Percentiles rank a stretch among this genome's conserved stretches.
Conservation (phyloP, 805 yeast species). For the Metschnikowia cubensis region DNA sequence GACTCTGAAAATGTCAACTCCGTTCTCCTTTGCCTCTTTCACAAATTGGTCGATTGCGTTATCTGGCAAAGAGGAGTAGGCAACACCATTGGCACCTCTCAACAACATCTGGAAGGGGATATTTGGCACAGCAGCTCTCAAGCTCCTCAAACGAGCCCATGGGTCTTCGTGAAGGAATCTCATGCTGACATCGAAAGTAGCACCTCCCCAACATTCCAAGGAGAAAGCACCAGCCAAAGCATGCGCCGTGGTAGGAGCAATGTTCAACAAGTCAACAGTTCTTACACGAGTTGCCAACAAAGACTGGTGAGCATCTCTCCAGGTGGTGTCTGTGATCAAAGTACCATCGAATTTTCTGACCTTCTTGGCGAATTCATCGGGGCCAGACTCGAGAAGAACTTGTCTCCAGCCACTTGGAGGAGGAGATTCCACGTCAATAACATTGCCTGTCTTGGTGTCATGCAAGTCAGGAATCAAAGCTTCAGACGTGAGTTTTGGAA, state of each 20-base stretch:
- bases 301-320: slow-evolving; percentile 99
- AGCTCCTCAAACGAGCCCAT: slow-evolving; percentile 89
- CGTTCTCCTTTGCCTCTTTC: slow-evolving; percentile 87
- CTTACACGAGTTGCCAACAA: slow-evolving; percentile 95
- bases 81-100: slow-evolving; percentile 99
- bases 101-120: slow-evolving; percentile 99
- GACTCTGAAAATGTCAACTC: slow-evolving; percentile 97
- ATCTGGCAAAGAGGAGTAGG: slow-evolving; percentile 96
- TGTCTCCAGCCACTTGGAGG: slow-evolving; percentile 87
- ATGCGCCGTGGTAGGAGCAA: slow-evolving; percentile 91
- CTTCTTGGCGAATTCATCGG: slow-evolving; percentile 83
- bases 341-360: slow-evolving; percentile 84
- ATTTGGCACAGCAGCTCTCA: slow-evolving; percentile 90
- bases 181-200: slow-evolving; percentile 98
- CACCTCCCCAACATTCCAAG: slow-evolving; percentile 99
- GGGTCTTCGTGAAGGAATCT: slow-evolving; percentile 98
- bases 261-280: slow-evolving; percentile 83
- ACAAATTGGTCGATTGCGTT: slow-evolving; percentile 98
- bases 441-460: slow-evolving; percentile 54
- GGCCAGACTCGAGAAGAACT: slow-evolving; percentile 77
- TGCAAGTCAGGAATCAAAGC: slow-evolving; percentile 73
- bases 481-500: slow-evolving; percentile 74
- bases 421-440: slow-evolving; percentile 54
- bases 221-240: slow-evolving; percentile 91
- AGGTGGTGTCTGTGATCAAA: slow-evolving; percentile 94